phyloP scores from a whole-genome alignment of 2,329 filamentous ascomycete species.

The Lasiodiplodia citricola region DNA sequence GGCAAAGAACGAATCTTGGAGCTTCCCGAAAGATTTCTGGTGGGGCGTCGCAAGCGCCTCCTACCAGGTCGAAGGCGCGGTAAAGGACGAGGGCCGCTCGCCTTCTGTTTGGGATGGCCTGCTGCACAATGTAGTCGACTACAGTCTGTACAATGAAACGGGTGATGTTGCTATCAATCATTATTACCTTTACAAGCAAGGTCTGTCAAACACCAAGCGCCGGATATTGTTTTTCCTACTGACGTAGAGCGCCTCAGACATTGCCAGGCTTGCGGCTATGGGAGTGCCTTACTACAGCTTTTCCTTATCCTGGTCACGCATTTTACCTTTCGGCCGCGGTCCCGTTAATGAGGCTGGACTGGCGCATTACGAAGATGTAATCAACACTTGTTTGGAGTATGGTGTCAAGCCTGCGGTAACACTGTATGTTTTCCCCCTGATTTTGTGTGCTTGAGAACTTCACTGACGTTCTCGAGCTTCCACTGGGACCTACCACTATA shows the following conservation, averaged over 20 bases:
- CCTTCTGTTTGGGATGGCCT: constrained; percentile 49
- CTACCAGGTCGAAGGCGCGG: constrained; percentile 53
- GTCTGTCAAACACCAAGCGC: not conserved
- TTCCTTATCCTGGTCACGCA: constrained; percentile 55
- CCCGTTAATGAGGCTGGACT: constrained; percentile 54
- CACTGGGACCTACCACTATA: constrained; percentile 35
- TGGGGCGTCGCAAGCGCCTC: constrained; percentile 52
- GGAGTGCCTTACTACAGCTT: constrained; percentile 47
- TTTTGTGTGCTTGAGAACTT: not conserved
- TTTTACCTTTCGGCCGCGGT: constrained; percentile 54
- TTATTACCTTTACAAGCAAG: constrained; percentile 57
- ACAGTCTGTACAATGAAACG: constrained; percentile 39
- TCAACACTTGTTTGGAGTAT: constrained; percentile 49
- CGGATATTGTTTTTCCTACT: not conserved
- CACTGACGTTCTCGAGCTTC: constrained; percentile 1
- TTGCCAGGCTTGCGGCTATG: constrained; percentile 41
- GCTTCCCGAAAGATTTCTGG: constrained; percentile 43
- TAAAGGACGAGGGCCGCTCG: constrained; percentile 47
- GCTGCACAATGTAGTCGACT: constrained; percentile 37
- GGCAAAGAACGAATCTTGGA: constrained; percentile 37
- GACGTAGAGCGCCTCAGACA: constrained; percentile 37
- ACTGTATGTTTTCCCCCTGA: constrained; percentile 34
- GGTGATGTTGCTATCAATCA: constrained; percentile 59
- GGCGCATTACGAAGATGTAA: constrained; percentile 56
- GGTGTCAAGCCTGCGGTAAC: constrained; percentile 54